Evolutionary conservation across 768 basidiomycete species (phyloP), one percentile per base, ranked within the genome.

Genomic region (Clavaria fumosa): DNA sequence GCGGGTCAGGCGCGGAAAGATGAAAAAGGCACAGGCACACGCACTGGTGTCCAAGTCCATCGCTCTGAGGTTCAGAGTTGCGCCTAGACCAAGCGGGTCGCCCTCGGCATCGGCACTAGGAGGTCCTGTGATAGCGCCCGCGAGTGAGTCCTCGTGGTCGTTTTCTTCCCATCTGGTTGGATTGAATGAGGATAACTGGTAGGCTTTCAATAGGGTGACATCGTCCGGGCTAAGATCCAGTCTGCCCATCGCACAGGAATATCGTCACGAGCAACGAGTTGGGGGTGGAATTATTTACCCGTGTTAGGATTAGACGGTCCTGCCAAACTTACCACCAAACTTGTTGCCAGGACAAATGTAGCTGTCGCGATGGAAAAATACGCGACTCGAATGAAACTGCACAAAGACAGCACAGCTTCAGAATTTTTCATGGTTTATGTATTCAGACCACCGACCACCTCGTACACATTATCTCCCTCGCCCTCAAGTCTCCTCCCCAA

Each of bases 91-190:
- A 41, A 99, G 50, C 3, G 81, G 81, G 51, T 86, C 85, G 0
- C 67, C 70, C 30, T 81, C 80, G 21, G 59, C 61, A 44, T 81
- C 79, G 14, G 58, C 35, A 11, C 42, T 35, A 4, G 59, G 56
- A 12, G 63, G 58, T 32, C 72, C 78, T 20, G 72, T 66, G 40
- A 86, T 59, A 10, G 74, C 66, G 5, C 75, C 78, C 7, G 81
- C 78, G 11, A 83, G 57, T 0, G 81, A 72, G 44, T 83, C 78
- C 48, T 81, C 80, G 58, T 89, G 75, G 51, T 90, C 81, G 2
- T 88, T 67, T 36, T 86, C 81, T 54, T 93, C 86, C 90, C 90
- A 95, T 58, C 75, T 67, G 83, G 64, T 74, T 23, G 91, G 90
- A 26, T 69, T 62, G 28, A 88, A 61, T 15, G 74, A 75, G 9